Percentiles rank a stretch among this genome's conserved stretches.
phyloP scores from a whole-genome alignment of 169 alveolate genomes.

The Plasmodium fragile region DNA sequence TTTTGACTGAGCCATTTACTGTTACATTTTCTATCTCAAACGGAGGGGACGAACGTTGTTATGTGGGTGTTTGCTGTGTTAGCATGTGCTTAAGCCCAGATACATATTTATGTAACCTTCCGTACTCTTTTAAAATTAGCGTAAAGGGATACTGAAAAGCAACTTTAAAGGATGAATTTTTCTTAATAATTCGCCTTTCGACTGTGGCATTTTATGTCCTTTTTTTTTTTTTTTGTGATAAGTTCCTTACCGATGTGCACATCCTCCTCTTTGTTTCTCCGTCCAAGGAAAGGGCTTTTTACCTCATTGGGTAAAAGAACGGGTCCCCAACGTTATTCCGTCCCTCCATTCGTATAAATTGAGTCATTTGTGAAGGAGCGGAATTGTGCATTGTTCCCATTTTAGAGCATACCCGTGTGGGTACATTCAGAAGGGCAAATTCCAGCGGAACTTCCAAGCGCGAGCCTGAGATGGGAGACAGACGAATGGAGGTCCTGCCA shows the following conservation, averaged over 20 bases:
- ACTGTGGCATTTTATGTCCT: not conserved
- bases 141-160: not conserved
- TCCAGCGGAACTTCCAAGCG: not conserved
- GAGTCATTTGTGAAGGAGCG: not conserved
- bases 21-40: not conserved
- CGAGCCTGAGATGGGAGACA: not conserved
- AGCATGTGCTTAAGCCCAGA: not conserved
- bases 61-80: not conserved
- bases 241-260: not conserved
- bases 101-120: not conserved
- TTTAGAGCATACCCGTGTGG: not conserved
- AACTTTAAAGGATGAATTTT: not conserved
- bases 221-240: not conserved
- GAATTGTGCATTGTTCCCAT: not conserved
- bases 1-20: not conserved
- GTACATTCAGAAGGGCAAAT: not conserved
- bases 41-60: not conserved
- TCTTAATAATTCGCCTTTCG: not conserved
- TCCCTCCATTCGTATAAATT: no score
- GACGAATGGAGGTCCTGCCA: slow-evolving; percentile 65
- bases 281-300: not conserved
- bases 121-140: not conserved
- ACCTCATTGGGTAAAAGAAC: no score
- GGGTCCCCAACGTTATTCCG: no score
- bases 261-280: not conserved